Evolutionary conservation across 2,329 filamentous ascomycete genomes (phyloP).

Genomic region (Sclerotinia sclerotiorum): DNA sequence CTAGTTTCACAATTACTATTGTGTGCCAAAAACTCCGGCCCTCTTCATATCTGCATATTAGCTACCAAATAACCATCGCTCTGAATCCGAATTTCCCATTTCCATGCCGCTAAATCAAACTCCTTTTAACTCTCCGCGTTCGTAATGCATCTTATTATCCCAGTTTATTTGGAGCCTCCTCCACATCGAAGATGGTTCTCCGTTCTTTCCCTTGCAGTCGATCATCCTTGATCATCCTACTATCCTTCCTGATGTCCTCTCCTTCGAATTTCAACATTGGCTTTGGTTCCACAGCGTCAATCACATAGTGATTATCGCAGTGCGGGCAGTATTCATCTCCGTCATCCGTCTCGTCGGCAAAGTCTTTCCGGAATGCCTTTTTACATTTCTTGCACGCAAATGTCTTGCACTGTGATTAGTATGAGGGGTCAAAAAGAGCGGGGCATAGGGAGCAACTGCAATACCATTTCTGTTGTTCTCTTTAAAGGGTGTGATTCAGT

Average conservation of each 20-base stretch:
- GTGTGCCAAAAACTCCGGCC: not conserved
- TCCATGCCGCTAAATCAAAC: constrained; percentile 39
- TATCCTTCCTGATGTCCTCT: constrained; percentile 83
- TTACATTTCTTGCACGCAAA: constrained; percentile 99
- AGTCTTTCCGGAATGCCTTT: constrained; percentile 94
- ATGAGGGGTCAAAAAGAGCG: constrained; percentile 18
- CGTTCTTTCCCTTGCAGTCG: constrained; percentile 59
- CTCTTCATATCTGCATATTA: constrained; percentile 14
- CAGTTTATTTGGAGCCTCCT: constrained; percentile 70
- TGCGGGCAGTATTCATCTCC: constrained; percentile 98
- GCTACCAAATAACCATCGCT: constrained; percentile 3
- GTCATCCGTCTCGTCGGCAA: constrained; percentile 83
- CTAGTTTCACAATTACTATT: not conserved
- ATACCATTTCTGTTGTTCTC: constrained; percentile 78
- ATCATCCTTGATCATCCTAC: constrained; percentile 91
- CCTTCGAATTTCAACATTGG: constrained; percentile 83
- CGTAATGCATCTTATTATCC: constrained; percentile 52
- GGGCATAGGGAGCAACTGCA: constrained; percentile 14
- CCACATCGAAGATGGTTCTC: constrained; percentile 73
- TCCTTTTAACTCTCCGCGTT: not conserved
- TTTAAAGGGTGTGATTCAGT: constrained; percentile 72
- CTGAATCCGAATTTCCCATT: not conserved
- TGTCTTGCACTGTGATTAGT: constrained; percentile 41
- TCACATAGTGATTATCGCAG: constrained; percentile 97
- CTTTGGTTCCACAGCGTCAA: constrained; percentile 84